Evolutionary conservation across 78 protist species (phyloP).

Genomic region (Protostelium mycophagum): DNA sequence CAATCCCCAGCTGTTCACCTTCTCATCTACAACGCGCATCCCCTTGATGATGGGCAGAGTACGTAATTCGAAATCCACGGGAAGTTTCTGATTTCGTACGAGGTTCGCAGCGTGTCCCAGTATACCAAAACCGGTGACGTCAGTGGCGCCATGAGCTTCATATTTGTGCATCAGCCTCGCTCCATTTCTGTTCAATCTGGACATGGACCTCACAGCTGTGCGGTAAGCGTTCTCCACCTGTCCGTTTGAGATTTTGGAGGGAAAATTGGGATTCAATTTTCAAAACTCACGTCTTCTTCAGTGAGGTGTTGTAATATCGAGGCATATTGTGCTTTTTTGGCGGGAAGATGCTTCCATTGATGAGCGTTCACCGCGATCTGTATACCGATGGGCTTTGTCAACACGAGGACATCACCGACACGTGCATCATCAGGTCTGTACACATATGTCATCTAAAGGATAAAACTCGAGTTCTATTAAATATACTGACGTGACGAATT

Average conservation of each 20-base stretch:
- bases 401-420: slow-evolving; percentile 79
- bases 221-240: slow-evolving; percentile 22
- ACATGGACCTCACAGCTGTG: slow-evolving; percentile 60
- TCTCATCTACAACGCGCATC: slow-evolving; percentile 55
- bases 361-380: slow-evolving; percentile 85
- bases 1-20: slow-evolving; percentile 31
- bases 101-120: slow-evolving; percentile 76
- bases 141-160: slow-evolving; percentile 83
- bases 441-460: not conserved
- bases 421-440: slow-evolving; percentile 49
- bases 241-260: too few species aligned
- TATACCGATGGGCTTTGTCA: slow-evolving; percentile 90
- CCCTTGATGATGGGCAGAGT: slow-evolving; percentile 49
- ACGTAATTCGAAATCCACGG: slow-evolving; percentile 37
- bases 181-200: slow-evolving; percentile 50
- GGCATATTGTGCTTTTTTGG: slow-evolving; percentile 11
- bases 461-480: not conserved
- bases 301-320: not conserved
- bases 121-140: slow-evolving; percentile 89
- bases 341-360: slow-evolving; percentile 69
- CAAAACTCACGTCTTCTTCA: too few species aligned
- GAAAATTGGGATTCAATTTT: too few species aligned
- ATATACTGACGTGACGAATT: slow-evolving; percentile 27
- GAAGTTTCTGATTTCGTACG: slow-evolving; percentile 38
- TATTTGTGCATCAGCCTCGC: slow-evolving; percentile 70